Conservation (phyloP, 2,329 filamentous ascomycete species). For the Thelonectria olida region DNA sequence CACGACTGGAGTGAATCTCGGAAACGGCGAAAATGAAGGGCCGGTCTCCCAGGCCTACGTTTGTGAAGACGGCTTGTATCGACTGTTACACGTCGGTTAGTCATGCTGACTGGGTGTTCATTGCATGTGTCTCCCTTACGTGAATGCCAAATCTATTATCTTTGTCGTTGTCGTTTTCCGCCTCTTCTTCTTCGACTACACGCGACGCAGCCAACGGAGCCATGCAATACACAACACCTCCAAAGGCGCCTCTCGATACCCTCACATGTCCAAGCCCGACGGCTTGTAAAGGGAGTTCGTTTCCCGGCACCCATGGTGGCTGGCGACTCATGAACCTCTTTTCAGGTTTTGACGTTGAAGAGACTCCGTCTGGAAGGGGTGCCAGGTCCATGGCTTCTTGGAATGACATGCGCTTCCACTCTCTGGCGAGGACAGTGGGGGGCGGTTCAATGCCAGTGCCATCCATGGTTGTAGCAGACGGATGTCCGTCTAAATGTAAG, state of each 20-base stretch:
- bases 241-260: conserved; percentile 43
- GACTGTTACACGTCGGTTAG: conserved; percentile 48
- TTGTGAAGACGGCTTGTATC: conserved; percentile 65
- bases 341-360: not conserved
- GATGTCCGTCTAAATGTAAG: not conserved
- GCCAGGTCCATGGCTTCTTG: conserved; percentile 42
- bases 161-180: conserved; percentile 9
- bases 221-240: conserved; percentile 50
- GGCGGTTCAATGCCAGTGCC: not conserved
- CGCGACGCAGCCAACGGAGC: conserved; percentile 48
- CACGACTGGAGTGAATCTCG: conserved; percentile 54
- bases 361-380: conserved; percentile 31
- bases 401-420: conserved; percentile 41
- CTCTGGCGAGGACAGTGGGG: conserved; percentile 21
- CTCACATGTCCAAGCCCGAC: conserved; percentile 24
- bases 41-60: conserved; percentile 55
- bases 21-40: conserved; percentile 64
- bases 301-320: conserved; percentile 46
- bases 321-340: conserved; percentile 44
- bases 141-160: conserved; percentile 46
- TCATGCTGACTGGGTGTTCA: not conserved
- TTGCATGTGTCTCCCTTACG: conserved; percentile 39
- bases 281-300: conserved; percentile 42
- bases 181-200: conserved; percentile 45
- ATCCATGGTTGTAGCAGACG: not conserved